Base-by-base conservation (phyloP, 306 rosid genomes). In the Sphenostylis stenocarpa region DNA sequence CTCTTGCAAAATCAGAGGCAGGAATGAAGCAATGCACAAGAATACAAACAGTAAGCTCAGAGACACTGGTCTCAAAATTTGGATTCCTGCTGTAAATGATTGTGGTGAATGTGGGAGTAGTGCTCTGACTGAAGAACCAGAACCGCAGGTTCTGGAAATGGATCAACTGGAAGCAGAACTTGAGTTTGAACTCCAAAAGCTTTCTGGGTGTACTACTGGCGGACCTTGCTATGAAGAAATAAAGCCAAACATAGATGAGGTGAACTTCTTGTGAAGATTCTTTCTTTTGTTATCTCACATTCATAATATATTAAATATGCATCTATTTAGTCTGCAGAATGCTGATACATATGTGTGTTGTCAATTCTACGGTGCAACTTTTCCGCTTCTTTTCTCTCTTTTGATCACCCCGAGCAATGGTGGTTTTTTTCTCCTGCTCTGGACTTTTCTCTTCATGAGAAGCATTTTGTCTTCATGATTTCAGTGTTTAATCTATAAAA, bases 131-230 rank as follows among this genome's bases (percentile, higher is more conserved):
- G 97, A 90, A 82, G 95, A 90, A 53, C 87, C 84, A 49, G 88
- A 78, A 43, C 75, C 74, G 6, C 85, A 45, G 62, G 62, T 62
- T 47, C 78, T 38, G 39, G 91, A 85, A 79, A 88, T 90, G 85
- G 89, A 86, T 85, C 87, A 85, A 77, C 73, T 91, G 78, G 91
- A 90, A 85, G 93, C 93, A 62, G 97, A 91, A 79, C 93, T 91
- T 36, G 93, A 86, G 52, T 78, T 85, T 39, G 97, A 91, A 82
- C 82, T 91, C 36, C 88, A 82, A 84, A 86, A 88, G 83, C 91
- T 91, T 72, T 87, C 97, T 57, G 84, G 88, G 84, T 81, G 89
- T 80, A 63, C 83, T 24, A 28, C 74, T 24, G 89, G 88, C 39
- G 65, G 74, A 23, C 81, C 86, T 80, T 14, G 31, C 69, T 77